These are phyloP conservation scores for Gastrolobium villosum DNA, from an alignment of 306 rosid genomes.

Conservation along the genomic window DNA sequence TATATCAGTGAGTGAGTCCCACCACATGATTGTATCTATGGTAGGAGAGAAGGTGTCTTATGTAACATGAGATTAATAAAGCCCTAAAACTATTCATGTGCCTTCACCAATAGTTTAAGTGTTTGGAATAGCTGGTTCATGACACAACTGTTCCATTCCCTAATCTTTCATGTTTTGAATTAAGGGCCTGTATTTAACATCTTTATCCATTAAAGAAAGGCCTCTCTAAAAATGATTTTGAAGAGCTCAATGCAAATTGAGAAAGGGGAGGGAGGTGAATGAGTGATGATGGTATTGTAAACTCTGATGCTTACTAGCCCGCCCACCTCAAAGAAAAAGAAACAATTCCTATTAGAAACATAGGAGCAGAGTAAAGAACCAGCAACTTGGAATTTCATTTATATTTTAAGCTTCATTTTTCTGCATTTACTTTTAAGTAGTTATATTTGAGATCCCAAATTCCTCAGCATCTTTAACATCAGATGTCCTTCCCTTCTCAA, in stretches of 20 bases:
- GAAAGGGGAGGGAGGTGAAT: slow-evolving; percentile 7
- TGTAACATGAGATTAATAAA: too few relatives aligned
- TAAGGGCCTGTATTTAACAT: background rate
- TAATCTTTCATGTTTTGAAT: background rate
- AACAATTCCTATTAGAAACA: background rate
- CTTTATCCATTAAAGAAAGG: background rate
- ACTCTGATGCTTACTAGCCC: background rate
- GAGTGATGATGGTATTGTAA: background rate
- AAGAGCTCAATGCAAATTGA: slow-evolving; percentile 12
- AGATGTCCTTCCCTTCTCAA: slow-evolving; percentile 2
- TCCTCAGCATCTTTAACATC: background rate
- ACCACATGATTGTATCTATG: too few relatives aligned
- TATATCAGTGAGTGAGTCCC: too few relatives aligned
- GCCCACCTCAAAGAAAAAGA: background rate
- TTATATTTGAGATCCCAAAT: slow-evolving; percentile 20
- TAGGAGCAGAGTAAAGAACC: background rate
- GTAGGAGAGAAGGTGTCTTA: too few relatives aligned
- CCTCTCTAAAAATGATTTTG: background rate
- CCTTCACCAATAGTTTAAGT: too few relatives aligned
- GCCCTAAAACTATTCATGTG: too few relatives aligned
- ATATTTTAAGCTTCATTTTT: slow-evolving; percentile 5
- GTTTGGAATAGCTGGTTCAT: too few relatives aligned
- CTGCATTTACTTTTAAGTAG: background rate
- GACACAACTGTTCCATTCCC: background rate
- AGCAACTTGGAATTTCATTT: background rate